phyloP scores from a whole-genome alignment of 225 moss, liverwort and hornwort genomes.

The Marchantia paleacea region DNA sequence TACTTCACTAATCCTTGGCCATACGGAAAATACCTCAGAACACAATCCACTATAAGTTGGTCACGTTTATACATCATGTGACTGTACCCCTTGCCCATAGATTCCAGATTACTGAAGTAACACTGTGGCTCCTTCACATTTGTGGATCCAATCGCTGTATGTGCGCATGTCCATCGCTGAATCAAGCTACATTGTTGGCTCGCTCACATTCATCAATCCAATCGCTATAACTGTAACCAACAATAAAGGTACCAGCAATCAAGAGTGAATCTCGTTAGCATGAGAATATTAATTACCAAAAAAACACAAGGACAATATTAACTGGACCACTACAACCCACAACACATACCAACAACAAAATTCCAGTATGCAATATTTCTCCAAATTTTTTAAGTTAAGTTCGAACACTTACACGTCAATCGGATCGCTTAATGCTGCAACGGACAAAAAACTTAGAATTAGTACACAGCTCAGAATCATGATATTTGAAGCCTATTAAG shows the following conservation, averaged over 20 bases:
- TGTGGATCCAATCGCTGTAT: too few relatives aligned
- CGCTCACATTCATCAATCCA: conserved; percentile 47
- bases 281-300: too few relatives aligned
- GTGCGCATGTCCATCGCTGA: not conserved
- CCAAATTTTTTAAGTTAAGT: not conserved
- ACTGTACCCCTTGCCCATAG: not conserved
- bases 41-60: not conserved
- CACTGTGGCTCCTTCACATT: too few relatives aligned
- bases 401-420: conserved; percentile 61
- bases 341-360: too few relatives aligned
- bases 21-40: not conserved
- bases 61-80: not conserved
- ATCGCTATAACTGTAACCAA: conserved; percentile 26
- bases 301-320: too few relatives aligned
- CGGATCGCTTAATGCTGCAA: conserved; percentile 69
- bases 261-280: too few relatives aligned
- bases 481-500: too few relatives aligned
- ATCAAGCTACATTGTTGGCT: conserved; percentile 26
- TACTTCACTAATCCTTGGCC: too few relatives aligned
- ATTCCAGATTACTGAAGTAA: not conserved
- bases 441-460: not conserved
- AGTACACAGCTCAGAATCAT: not conserved
- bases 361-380: too few relatives aligned
- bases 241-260: not conserved
- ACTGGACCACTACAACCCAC: too few relatives aligned